phyloP scores from a whole-genome alignment of 1,284 basidiomycete genomes.

The Austroboletus rostrupii region DNA sequence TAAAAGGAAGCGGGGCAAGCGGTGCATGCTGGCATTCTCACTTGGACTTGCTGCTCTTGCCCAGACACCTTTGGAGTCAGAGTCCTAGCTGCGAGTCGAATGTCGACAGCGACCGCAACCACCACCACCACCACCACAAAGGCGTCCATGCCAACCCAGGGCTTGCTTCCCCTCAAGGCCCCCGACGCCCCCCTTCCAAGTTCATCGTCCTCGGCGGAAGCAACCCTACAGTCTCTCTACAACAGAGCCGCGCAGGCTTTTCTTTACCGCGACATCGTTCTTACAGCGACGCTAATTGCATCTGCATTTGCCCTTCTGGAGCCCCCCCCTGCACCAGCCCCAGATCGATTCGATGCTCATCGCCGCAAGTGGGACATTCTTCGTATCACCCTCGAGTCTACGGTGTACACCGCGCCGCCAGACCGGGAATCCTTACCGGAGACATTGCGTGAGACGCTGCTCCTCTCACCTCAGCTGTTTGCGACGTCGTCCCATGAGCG shows the following conservation, averaged over 20 bases:
- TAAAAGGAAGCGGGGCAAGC: conserved; percentile 1
- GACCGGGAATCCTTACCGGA: conserved; percentile 45
- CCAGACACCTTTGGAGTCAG: too few species aligned
- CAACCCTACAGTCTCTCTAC: conserved; percentile 65
- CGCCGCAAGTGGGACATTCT: conserved; percentile 81
- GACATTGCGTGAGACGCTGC: conserved; percentile 45
- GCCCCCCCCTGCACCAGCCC: conserved; percentile 38
- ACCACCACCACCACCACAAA: conserved; percentile 22
- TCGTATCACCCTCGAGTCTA: conserved; percentile 74
- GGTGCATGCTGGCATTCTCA: neutral
- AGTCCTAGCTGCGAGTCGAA: conserved; percentile 3
- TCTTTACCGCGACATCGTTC: conserved; percentile 60
- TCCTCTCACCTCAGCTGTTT: conserved; percentile 57
- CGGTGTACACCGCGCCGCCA: conserved; percentile 56
- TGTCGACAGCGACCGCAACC: conserved; percentile 25
- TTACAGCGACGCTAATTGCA: conserved; percentile 59
- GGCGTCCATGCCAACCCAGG: conserved; percentile 22
- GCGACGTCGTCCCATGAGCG: conserved; percentile 55
- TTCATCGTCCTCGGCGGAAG: conserved; percentile 27
- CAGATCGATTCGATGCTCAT: conserved; percentile 48
- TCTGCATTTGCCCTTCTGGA: conserved; percentile 64
- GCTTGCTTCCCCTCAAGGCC: conserved; percentile 30
- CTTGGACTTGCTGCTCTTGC: too few species aligned
- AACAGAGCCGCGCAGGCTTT: conserved; percentile 72
- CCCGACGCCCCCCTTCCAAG: neutral